Evolutionary conservation across 352 stramenopile species (phyloP).

Genomic region (Globisporangium echinulatum): DNA sequence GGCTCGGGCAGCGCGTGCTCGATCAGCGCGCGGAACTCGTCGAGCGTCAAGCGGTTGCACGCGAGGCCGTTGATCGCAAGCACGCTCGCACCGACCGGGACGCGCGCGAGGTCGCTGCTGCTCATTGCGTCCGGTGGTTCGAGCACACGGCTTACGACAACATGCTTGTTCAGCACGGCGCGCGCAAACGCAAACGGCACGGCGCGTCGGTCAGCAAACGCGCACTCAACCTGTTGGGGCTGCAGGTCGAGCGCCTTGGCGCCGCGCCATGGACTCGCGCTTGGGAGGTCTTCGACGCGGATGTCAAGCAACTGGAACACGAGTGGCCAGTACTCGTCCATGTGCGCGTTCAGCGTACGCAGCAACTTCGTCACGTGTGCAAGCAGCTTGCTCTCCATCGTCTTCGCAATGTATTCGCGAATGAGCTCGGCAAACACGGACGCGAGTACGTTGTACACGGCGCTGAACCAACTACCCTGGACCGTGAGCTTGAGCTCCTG

Average conservation of each 20-base stretch:
- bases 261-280: slow-evolving; percentile 70
- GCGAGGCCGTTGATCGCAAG: slow-evolving; percentile 73
- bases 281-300: slow-evolving; percentile 65
- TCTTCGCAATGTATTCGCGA: slow-evolving; percentile 79
- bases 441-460: slow-evolving; percentile 78
- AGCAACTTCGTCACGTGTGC: slow-evolving; percentile 81
- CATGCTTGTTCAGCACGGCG: slow-evolving; percentile 62
- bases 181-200: slow-evolving; percentile 69
- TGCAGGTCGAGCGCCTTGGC: slow-evolving; percentile 68
- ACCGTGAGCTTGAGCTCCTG: slow-evolving; percentile 78
- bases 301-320: slow-evolving; percentile 81
- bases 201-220: slow-evolving; percentile 34
- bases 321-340: slow-evolving; percentile 83
- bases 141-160: slow-evolving; percentile 51
- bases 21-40: slow-evolving; percentile 53
- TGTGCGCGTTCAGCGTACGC: slow-evolving; percentile 75
- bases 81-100: slow-evolving; percentile 54
- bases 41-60: slow-evolving; percentile 64
- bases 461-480: slow-evolving; percentile 82
- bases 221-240: slow-evolving; percentile 60
- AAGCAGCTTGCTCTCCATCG: slow-evolving; percentile 77
- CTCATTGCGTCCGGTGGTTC: slow-evolving; percentile 20
- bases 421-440: slow-evolving; percentile 72
- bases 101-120: slow-evolving; percentile 27
- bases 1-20: slow-evolving; percentile 37